Conservation (phyloP, 345 rosid genomes). For the Pistacia atlantica region DNA sequence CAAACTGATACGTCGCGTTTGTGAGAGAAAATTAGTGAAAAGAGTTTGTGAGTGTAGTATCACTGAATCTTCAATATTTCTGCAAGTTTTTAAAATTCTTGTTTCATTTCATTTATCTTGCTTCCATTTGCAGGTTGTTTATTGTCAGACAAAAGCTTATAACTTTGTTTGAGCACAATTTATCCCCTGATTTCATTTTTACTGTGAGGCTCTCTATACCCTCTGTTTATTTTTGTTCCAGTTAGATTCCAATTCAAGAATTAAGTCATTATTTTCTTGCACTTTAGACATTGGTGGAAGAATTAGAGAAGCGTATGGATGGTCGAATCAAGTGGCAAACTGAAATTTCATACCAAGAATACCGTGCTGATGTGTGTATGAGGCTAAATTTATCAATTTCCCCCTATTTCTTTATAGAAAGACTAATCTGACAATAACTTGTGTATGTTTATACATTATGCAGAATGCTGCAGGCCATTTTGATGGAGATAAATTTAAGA, state of each 20-base stretch:
- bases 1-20: no score
- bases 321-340: background rate
- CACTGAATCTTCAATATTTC: background rate
- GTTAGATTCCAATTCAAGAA: background rate
- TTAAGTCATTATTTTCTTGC: background rate
- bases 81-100: background rate
- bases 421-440: background rate
- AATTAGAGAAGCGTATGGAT: conserved; percentile 15
- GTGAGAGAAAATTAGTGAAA: no score
- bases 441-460: background rate
- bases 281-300: conserved; percentile 17
- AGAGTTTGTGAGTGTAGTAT: no score
- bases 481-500: background rate
- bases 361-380: background rate
- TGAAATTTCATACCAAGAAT: conserved; percentile 5
- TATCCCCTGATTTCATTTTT: conserved; percentile 17
- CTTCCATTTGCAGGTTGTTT: conserved; percentile 13
- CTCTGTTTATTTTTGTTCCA: background rate
- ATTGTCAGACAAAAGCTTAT: conserved; percentile 15
- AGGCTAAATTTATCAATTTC: background rate
- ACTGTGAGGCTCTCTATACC: background rate
- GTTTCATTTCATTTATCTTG: background rate
- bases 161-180: conserved; percentile 15
- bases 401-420: background rate
- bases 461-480: background rate